Base-by-base conservation (phyloP, 2,329 filamentous ascomycete species). In the Diaporthe sp. region DNA sequence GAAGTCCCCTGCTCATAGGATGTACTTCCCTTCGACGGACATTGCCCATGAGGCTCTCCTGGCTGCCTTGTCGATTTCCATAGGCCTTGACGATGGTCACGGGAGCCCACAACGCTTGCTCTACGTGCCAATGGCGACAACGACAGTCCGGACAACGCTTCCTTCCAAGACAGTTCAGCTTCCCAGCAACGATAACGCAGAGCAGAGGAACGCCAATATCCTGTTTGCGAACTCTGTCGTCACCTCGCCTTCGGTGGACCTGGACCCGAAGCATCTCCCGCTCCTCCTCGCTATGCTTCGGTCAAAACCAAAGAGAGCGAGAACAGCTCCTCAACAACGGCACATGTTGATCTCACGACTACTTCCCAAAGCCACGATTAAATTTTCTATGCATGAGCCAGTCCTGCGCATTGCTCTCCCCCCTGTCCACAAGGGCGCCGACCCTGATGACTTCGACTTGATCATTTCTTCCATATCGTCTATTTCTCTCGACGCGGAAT, bases 51-150 rank as follows among this genome's bases (percentile, higher is more conserved):
- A 99, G 86, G 97, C 96, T 15, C 88, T 99, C 47, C 90, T 97
- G 30, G 97, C 96, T 25, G 97, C 96, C 4, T 91, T 99, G 53
- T 98, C 97, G 0, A 94, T 99, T 72, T 96, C 96, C 0, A 89
- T 98, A 73, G 97, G 95, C 51, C 88, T 99, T 47, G 96, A 98
- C 79, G 95, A 98, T 81, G 94, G 95, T n/a, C 91, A 93, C 37
- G 94, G 93, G 12, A 94, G 94, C 78, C 93, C 94, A 0, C 95
- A 98, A 81, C 92, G 96, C 71, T 89, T 99, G 73, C 85, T 98
- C 30, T 99, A 99, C 81, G 91, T 99, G 56, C 97, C 97, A 0
- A 98, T 99, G 97, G 94, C 96, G 27, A 99, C 97, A 1, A 98
- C 96, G 3, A 99, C 92, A 0, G 91, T 98, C 75, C 95, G 96